Base-by-base conservation (phyloP, 139 green algal genomes). In the Penium margaritaceum region DNA sequence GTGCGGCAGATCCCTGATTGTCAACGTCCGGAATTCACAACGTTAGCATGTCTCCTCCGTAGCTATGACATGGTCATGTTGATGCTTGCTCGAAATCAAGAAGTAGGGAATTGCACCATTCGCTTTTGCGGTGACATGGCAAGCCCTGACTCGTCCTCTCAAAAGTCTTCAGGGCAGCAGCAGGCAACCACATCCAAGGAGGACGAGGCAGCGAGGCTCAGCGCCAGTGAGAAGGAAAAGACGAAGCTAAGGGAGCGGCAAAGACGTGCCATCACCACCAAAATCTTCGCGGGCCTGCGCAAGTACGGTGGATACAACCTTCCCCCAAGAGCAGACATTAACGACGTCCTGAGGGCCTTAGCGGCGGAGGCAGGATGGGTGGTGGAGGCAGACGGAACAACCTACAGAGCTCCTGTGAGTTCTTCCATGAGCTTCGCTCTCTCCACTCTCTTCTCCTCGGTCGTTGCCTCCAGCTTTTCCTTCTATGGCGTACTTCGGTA, bases 221-320 rank as follows among this genome's bases (percentile, higher is more conserved):
- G 32, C n/a, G 70, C 63, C n/a, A 70, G 55, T 29, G 70, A 77
- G 70, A 77, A 77, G 70, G 70, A 77, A 33, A 77, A 77, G 58
- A 77, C 70, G 55, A 77, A 77, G 57, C 34, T 77, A 32, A 33
- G 70, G n/a, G 70, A 77, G 47, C 29, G 70, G 35, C 70, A 77
- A 35, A 27, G 70, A 4, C 54, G 70, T 14, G 70, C 70, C 55
- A 77, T 77, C 21, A 77, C 70, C 62, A 77, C 70, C 15, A 77
- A 77, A 37, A 77, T 77, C n/a, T 77, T 77, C 39, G 58, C 70
- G 9, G 70, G 70, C 30, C 57, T 77, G 55, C 53, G 70, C 21
- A 77, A 77, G 54, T 77, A 77, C 63, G 70, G 70, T 33, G 70
- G 70, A 32, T 77, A 71, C 33, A 77, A 77, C 58, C 34, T 77